Conservation (phyloP, 2,329 filamentous ascomycete species). For the Neofusicoccum ribis region DNA sequence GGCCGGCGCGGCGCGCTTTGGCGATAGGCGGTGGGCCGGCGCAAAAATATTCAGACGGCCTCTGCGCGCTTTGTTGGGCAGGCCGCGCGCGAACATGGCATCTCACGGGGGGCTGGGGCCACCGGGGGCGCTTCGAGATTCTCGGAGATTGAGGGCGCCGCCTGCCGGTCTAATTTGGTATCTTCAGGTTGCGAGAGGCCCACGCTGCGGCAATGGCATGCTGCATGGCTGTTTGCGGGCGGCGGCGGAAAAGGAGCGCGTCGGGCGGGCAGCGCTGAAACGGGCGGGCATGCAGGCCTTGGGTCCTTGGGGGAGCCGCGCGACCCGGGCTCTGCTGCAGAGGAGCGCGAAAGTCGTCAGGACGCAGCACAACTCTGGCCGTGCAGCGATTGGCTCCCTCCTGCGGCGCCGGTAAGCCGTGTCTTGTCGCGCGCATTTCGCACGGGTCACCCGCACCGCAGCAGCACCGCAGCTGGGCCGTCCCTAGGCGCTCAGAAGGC, state of each 20-base stretch:
- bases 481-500: conserved; percentile 15
- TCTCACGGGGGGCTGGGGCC: neutral
- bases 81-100: neutral
- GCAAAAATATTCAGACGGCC: conserved; percentile 11
- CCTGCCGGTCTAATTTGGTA: conserved; percentile 7
- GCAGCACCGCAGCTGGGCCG: conserved; percentile 9
- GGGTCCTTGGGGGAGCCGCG: neutral
- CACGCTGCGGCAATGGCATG: neutral
- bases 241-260: conserved; percentile 13
- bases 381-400: conserved; percentile 1
- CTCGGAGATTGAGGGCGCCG: conserved; percentile 10
- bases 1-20: neutral
- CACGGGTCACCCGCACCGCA: conserved; percentile 12
- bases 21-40: conserved; percentile 10
- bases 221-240: conserved; percentile 5
- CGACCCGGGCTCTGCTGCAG: neutral
- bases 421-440: conserved; percentile 12
- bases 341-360: neutral
- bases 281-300: neutral
- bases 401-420: neutral
- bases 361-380: neutral
- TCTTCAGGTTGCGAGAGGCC: too few species aligned
- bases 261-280: conserved; percentile 11
- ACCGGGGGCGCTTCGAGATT: neutral
- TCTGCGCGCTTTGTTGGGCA: conserved; percentile 2